Evolutionary conservation across 2,329 filamentous ascomycete genomes (phyloP).

Genomic region (Lecanicillium sp.): DNA sequence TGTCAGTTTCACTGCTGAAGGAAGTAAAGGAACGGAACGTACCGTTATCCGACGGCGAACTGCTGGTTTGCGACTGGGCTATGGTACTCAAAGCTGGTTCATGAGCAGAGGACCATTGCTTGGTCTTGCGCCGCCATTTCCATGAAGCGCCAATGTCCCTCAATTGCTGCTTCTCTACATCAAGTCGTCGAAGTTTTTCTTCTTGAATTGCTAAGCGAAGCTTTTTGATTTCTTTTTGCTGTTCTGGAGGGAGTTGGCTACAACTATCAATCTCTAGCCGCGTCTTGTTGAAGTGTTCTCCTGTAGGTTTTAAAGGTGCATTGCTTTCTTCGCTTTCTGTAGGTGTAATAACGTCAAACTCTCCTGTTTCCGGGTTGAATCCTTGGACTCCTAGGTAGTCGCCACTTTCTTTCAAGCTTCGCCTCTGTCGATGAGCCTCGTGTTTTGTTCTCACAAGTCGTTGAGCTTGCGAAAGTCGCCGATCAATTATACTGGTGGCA

Average conservation of each 20-base stretch:
- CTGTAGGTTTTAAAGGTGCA: slow-evolving; percentile 12
- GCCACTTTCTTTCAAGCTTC: slow-evolving; percentile 43
- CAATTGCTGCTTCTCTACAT: slow-evolving; percentile 30
- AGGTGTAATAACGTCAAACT: slow-evolving; percentile 42
- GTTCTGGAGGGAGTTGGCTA: slow-evolving; percentile 23
- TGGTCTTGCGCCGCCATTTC: slow-evolving; percentile 36
- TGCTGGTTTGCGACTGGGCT: not conserved
- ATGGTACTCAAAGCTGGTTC: slow-evolving; percentile 40
- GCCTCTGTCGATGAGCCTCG: slow-evolving; percentile 27
- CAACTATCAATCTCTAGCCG: slow-evolving; percentile 11
- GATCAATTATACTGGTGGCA: slow-evolving; percentile 7
- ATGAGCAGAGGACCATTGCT: slow-evolving; percentile 44
- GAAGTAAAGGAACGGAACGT: too few relatives aligned
- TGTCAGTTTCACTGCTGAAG: too few relatives aligned
- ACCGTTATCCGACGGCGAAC: too few relatives aligned
- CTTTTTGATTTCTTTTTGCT: slow-evolving; percentile 29
- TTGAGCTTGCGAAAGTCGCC: slow-evolving; percentile 10
- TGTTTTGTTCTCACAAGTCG: slow-evolving; percentile 22
- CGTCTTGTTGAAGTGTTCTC: slow-evolving; percentile 22
- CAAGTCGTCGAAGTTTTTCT: slow-evolving; percentile 34
- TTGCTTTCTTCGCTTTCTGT: slow-evolving; percentile 37
- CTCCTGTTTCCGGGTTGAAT: slow-evolving; percentile 48
- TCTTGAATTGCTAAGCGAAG: slow-evolving; percentile 19
- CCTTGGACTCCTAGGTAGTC: slow-evolving; percentile 54
- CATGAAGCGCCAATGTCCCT: slow-evolving; percentile 22